Evolutionary conservation across 176 grass and related monocot species (phyloP).

Genomic region (Bolboschoenus planiculmis): DNA sequence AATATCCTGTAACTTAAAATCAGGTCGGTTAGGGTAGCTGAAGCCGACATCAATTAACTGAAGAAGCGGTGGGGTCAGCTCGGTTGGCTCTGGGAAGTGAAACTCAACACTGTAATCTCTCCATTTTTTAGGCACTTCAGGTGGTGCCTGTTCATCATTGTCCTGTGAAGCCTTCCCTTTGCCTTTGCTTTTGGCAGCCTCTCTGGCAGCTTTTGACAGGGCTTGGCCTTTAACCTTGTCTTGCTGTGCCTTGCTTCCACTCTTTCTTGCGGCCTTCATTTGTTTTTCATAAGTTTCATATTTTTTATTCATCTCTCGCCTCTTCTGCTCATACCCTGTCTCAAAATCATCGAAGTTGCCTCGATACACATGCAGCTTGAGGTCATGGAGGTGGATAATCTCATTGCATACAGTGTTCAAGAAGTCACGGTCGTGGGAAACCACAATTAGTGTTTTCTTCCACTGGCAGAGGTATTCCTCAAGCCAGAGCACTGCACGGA

Average conservation of each 20-base stretch:
- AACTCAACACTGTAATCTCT: conserved; percentile 92
- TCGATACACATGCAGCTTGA: conserved; percentile 73
- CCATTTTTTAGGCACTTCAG: conserved; percentile 73
- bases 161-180: conserved; percentile 62
- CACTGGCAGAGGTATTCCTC: conserved; percentile 93
- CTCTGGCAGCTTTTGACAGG: conserved; percentile 58
- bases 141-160: conserved; percentile 48
- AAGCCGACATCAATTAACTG: conserved; percentile 90
- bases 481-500: conserved; percentile 88
- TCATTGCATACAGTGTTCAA: conserved; percentile 90
- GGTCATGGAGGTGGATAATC: conserved; percentile 81
- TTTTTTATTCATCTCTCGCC: conserved; percentile 85
- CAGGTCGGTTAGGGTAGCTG: conserved; percentile 63
- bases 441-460: conserved; percentile 91
- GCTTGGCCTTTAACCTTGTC: conserved; percentile 91
- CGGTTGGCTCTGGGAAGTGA: conserved; percentile 92
- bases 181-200: conserved; percentile 71
- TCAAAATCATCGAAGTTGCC: conserved; percentile 93
- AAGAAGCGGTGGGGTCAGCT: conserved; percentile 85
- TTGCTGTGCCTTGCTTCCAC: conserved; percentile 71
- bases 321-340: conserved; percentile 90
- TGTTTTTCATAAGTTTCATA: conserved; percentile 81
- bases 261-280: conserved; percentile 79
- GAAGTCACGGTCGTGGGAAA: conserved; percentile 88
- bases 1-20: conserved; percentile 76